Base-by-base conservation (phyloP, 225 moss, liverwort and hornwort genomes). In the Straminergon stramineum region DNA sequence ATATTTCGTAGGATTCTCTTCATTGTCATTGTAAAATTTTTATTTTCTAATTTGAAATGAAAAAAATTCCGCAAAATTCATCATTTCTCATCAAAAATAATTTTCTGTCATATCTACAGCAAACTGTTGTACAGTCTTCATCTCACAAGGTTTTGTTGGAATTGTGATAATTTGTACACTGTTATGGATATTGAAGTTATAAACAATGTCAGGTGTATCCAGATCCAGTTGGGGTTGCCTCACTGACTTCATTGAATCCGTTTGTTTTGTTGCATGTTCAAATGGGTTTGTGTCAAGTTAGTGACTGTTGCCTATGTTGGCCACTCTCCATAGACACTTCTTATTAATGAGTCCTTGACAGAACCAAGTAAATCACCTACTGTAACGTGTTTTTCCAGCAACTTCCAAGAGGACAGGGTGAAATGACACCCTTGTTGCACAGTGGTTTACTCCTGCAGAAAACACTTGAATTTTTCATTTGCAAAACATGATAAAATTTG, bases 231-330 rank as follows among this genome's bases (percentile, higher is more conserved):
- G 68, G 68, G 11, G 30, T 86, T 89, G 82, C 86, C 85, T 60
- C 15, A 30, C 51, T 51, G 32, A 7, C 76, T 32, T 76, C 20
- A 58, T 57, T 57, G 57, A 79, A 27, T 5, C 6, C 0, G 57
- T 57, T 57, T 26, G n/a, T 79, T n/a, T 57, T n/a, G 57, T n/a
- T 56, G 79, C n/a, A 79, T 56, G 61, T 63, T 91, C 30, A 63
- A 73, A 41, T 85, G 45, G 64, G 52, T 86, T 63, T 4, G 4
- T 37, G 68, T 37, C 83, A 86, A 86, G 82, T 82, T 82, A 83
- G 43, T n/a, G n/a, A 39, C 76, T 86, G 86, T 89, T 83, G 89
- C 78, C 56, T 63, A 17, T 89, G 86, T 87, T 89, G 79, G 86
- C 86, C 91, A 91, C 86, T 91, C 77, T 8, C 82, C 45, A 45